These are phyloP conservation scores for Parastagonospora nodorum DNA, from an alignment of 2,329 filamentous ascomycete species.

Conservation along the genomic window DNA sequence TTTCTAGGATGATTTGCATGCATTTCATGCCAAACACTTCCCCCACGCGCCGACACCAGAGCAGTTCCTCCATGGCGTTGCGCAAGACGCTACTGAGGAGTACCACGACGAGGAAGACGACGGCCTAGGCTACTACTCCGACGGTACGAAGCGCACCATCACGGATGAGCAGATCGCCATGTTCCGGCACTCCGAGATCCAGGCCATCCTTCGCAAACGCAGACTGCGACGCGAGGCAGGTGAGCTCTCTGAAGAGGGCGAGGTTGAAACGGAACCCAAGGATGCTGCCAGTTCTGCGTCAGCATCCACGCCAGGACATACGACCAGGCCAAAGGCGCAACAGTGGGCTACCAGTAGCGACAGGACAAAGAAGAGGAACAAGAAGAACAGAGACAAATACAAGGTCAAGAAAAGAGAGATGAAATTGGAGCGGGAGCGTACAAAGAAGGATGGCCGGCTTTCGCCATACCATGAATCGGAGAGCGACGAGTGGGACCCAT, in stretches of 20 bases:
- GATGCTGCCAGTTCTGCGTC: not conserved
- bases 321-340: constrained; percentile 25
- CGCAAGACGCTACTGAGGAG: constrained; percentile 38
- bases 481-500: constrained; percentile 50
- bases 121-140: constrained; percentile 79
- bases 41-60: constrained; percentile 44
- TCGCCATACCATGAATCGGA: constrained; percentile 34
- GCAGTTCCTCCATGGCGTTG: constrained; percentile 34
- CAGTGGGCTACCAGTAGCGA: constrained; percentile 35
- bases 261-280: constrained; percentile 1
- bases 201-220: constrained; percentile 62
- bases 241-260: constrained; percentile 18
- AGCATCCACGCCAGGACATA: constrained; percentile 10
- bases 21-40: constrained; percentile 52
- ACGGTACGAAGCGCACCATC: constrained; percentile 85
- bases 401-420: constrained; percentile 30
- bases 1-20: constrained; percentile 49
- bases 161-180: constrained; percentile 91
- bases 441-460: constrained; percentile 14
- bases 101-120: constrained; percentile 60
- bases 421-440: constrained; percentile 21
- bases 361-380: constrained; percentile 30
- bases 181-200: constrained; percentile 86
- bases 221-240: constrained; percentile 27
- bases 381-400: constrained; percentile 30